These are phyloP conservation scores for Epichloe sp. DNA, from an alignment of 2,329 filamentous ascomycete genomes.

Conservation along the genomic window DNA sequence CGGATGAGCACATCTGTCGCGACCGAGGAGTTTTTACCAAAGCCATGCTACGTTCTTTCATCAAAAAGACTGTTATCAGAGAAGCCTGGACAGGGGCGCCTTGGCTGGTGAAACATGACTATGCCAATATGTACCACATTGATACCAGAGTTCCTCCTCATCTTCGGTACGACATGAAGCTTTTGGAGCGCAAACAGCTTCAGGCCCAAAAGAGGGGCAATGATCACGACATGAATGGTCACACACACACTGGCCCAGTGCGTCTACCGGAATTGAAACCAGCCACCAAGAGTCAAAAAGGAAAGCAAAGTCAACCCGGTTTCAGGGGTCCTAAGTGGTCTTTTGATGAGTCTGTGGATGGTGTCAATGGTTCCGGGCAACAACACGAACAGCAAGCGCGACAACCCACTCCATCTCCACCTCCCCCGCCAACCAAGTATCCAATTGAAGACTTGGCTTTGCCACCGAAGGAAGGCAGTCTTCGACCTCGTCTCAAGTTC, in stretches of 20 bases:
- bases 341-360: conserved; percentile 15
- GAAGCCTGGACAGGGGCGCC: conserved; percentile 94
- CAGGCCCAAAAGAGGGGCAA: conserved; percentile 52
- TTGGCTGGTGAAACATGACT: conserved; percentile 82
- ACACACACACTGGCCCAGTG: conserved; percentile 31
- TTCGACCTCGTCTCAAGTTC: conserved; percentile 66
- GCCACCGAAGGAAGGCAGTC: conserved; percentile 48
- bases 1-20: conserved; percentile 69
- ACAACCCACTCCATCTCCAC: conserved; percentile 35
- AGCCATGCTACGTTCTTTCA: conserved; percentile 80
- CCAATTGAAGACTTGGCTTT: conserved; percentile 90
- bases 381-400: conserved; percentile 5
- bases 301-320: conserved; percentile 30
- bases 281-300: conserved; percentile 55
- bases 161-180: conserved; percentile 67
- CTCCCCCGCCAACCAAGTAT: conserved; percentile 74
- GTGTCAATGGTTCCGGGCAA: conserved; percentile 21
- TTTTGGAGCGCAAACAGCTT: conserved; percentile 61
- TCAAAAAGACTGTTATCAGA: conserved; percentile 85
- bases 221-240: conserved; percentile 29
- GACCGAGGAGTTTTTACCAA: conserved; percentile 92
- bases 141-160: conserved; percentile 75
- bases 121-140: conserved; percentile 75
- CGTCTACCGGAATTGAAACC: conserved; percentile 63
- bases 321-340: conserved; percentile 32